phyloP scores from a whole-genome alignment of 257 asterid genomes.

The Scutellaria galericulata region DNA sequence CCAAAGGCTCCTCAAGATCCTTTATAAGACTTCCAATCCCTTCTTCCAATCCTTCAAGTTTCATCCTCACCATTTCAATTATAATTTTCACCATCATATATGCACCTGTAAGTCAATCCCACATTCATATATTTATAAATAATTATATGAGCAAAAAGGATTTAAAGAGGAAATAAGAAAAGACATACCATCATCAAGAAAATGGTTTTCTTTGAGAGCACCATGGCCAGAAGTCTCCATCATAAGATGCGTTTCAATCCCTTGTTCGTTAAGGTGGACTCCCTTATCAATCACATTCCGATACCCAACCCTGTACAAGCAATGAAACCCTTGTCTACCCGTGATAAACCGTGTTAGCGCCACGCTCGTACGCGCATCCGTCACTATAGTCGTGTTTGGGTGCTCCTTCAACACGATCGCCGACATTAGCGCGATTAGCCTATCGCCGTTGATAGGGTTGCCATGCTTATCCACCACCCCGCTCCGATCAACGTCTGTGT shows the following conservation, averaged over 20 bases:
- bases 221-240: conserved; percentile 96
- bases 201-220: conserved; percentile 81
- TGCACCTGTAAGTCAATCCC: conserved; percentile 55
- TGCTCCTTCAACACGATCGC: conserved; percentile 79
- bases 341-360: conserved; percentile 65
- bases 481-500: conserved; percentile 91
- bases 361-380: conserved; percentile 89
- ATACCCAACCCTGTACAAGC: conserved; percentile 88
- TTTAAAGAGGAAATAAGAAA: too few species aligned
- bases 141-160: too few species aligned
- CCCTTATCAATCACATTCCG: conserved; percentile 94
- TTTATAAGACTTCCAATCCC: conserved; percentile 79
- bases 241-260: conserved; percentile 85
- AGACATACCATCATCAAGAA: conserved; percentile 81
- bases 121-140: too few species aligned
- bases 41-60: conserved; percentile 69
- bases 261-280: conserved; percentile 62
- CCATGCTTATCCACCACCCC: conserved; percentile 82
- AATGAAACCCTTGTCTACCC: conserved; percentile 70
- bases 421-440: conserved; percentile 79
- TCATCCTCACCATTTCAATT: conserved; percentile 92
- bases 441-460: conserved; percentile 84
- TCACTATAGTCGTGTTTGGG: conserved; percentile 74
- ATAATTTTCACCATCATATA: conserved; percentile 89
- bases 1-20: conserved; percentile 83